Evolutionary conservation across 768 basidiomycete genomes (phyloP).

Genomic region (Hysterangium stoloniferum): DNA sequence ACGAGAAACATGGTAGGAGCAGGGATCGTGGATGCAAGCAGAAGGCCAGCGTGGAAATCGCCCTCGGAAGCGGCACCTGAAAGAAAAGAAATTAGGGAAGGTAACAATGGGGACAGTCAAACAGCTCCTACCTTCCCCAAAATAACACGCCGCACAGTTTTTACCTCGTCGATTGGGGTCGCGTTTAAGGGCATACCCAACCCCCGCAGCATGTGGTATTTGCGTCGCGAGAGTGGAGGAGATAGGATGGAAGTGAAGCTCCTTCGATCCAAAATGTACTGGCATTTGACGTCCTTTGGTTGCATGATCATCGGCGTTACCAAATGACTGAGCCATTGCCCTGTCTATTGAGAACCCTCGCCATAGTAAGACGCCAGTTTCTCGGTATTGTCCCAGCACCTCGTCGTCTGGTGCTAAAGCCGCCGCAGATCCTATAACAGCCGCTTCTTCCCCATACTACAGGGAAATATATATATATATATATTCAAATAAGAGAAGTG

Average conservation of each 20-base stretch:
- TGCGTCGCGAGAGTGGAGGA: constrained; percentile 92
- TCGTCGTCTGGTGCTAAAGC: constrained; percentile 79
- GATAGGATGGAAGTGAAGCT: constrained; percentile 88
- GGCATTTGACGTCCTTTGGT: constrained; percentile 93
- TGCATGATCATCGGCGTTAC: constrained; percentile 70
- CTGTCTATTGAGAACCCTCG: constrained; percentile 71
- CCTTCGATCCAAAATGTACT: constrained; percentile 81
- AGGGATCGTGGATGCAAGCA: constrained; percentile 69
- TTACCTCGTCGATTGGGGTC: constrained; percentile 58
- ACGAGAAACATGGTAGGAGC: constrained; percentile 69
- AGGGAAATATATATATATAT: constrained; percentile 5
- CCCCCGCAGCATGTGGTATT: constrained; percentile 91
- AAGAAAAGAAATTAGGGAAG: background rate
- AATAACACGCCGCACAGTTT: constrained; percentile 81
- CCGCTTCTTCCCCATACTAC: constrained; percentile 87
- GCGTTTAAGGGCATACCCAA: constrained; percentile 81
- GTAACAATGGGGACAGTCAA: constrained; percentile 18
- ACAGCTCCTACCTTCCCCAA: constrained; percentile 84
- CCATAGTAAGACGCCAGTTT: constrained; percentile 87
- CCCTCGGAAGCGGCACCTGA: constrained; percentile 29
- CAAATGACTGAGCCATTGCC: constrained; percentile 91
- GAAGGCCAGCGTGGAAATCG: constrained; percentile 90
- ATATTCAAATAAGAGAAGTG: background rate
- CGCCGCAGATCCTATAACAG: constrained; percentile 83
- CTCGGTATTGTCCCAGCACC: constrained; percentile 93